These are phyloP conservation scores for Tulasnella sp. DNA, from an alignment of 768 basidiomycete genomes.

Conservation along the genomic window DNA sequence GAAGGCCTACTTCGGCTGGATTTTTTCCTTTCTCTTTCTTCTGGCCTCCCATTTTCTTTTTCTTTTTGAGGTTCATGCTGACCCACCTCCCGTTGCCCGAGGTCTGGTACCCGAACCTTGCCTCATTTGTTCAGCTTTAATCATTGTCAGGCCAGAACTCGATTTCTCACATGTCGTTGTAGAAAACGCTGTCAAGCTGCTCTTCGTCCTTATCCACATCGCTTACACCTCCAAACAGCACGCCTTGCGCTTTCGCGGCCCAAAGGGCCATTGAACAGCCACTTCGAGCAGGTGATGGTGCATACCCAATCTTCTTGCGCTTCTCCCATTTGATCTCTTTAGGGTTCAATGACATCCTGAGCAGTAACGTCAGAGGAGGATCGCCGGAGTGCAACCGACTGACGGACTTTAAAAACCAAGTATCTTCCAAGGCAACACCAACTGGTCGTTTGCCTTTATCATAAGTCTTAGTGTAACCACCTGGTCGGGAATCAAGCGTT, in stretches of 20 bases:
- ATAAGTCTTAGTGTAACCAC: conserved; percentile 92
- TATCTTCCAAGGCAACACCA: conserved; percentile 88
- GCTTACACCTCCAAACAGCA: conserved; percentile 86
- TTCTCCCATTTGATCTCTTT: conserved; percentile 81
- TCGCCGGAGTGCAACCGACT: conserved; percentile 23
- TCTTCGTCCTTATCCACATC: conserved; percentile 89
- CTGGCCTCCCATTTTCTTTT: conserved; percentile 49
- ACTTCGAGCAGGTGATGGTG: conserved; percentile 64
- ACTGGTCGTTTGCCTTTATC: conserved; percentile 79
- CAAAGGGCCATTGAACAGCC: conserved; percentile 90
- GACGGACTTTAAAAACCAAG: conserved; percentile 77
- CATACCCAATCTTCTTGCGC: conserved; percentile 74
- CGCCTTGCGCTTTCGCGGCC: conserved; percentile 65
- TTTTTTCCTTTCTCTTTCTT: conserved; percentile 45
- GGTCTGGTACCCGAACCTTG: conserved; percentile 77
- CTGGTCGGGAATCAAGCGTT: conserved; percentile 47
- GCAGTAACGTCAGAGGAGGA: conserved; percentile 26
- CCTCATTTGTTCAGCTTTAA: not conserved
- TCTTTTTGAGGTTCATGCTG: conserved; percentile 65
- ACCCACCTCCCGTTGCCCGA: conserved; percentile 77
- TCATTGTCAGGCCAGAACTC: not conserved
- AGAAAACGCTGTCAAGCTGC: conserved; percentile 79
- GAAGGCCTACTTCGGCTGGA: conserved; percentile 25
- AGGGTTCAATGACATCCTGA: conserved; percentile 49
- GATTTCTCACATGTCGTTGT: conserved; percentile 74